A percentile compares a stretch with the other conserved stretches of the same genome.
These are phyloP conservation scores for Galeopsis tetrahit DNA, from an alignment of 257 asterid genomes.

Conservation along the genomic window DNA sequence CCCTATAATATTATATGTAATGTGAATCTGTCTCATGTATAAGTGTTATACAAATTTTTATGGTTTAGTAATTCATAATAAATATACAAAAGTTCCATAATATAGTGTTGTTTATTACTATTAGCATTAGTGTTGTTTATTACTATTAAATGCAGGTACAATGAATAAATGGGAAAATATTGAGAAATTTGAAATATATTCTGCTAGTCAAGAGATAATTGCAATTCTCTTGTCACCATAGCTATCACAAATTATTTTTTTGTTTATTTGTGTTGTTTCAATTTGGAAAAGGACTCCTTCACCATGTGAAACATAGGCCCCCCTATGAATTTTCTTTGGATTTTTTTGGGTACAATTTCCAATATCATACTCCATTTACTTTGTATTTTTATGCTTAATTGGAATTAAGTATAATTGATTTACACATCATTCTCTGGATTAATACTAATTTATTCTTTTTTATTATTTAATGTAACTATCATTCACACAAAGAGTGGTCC, in stretches of 20 bases:
- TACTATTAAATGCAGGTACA: background rate
- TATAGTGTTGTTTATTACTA: background rate
- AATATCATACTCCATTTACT: background rate
- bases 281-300: constrained; percentile 14
- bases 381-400: background rate
- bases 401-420: background rate
- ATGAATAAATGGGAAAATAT: constrained; percentile 28
- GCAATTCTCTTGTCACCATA: constrained; percentile 13
- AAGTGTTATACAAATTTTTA: too few relatives aligned
- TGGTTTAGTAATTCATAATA: too few relatives aligned
- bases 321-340: constrained; percentile 26
- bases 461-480: too few relatives aligned
- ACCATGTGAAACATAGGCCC: constrained; percentile 38
- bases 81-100: background rate
- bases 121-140: too few relatives aligned
- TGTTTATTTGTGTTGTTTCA: constrained; percentile 31
- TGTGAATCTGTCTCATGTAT: too few relatives aligned
- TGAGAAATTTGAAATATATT: constrained; percentile 16
- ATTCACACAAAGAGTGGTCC: too few relatives aligned
- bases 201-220: constrained; percentile 35
- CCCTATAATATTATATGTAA: too few relatives aligned
- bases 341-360: constrained; percentile 29
- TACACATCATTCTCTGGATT: background rate
- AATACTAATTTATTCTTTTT: too few relatives aligned
- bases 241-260: constrained; percentile 17